Evolutionary conservation across 73 alveolate species (phyloP).

Genomic region (Symbiodinium natans): DNA sequence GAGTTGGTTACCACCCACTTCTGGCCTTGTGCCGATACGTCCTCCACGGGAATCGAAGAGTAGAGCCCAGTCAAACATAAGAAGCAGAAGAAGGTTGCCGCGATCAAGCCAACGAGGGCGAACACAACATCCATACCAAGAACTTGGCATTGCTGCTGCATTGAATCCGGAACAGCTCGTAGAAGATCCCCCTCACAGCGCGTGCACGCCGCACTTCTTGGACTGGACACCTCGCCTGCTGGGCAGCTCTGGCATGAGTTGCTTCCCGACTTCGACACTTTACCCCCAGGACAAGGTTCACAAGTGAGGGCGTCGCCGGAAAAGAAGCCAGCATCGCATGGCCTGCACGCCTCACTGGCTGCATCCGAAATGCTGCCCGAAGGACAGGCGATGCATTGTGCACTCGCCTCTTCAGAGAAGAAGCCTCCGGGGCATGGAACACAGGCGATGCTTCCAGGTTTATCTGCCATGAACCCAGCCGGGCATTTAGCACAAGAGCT

Average conservation of each 20-base stretch:
- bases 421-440: conserved; percentile 15
- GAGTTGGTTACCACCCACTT: conserved; percentile 53
- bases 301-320: conserved; percentile 14
- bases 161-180: background rate
- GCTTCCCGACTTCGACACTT: background rate
- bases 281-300: conserved; percentile 25
- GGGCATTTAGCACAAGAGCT: background rate
- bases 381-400: conserved; percentile 24
- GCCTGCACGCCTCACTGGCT: conserved; percentile 9
- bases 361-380: background rate
- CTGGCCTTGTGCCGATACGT: conserved; percentile 48
- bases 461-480: conserved; percentile 6
- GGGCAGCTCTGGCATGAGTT: conserved; percentile 30
- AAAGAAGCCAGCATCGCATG: background rate
- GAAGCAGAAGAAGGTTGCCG: background rate
- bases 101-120: background rate
- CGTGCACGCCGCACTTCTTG: background rate
- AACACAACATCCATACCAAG: background rate
- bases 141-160: conserved; percentile 24
- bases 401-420: background rate
- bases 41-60: background rate
- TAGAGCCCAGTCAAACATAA: background rate
- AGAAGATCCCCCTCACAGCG: background rate
- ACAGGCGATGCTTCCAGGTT: background rate
- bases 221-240: conserved; percentile 25